Evolutionary conservation across 257 asterid genomes (phyloP).

Genomic region (Handroanthus guayacan): DNA sequence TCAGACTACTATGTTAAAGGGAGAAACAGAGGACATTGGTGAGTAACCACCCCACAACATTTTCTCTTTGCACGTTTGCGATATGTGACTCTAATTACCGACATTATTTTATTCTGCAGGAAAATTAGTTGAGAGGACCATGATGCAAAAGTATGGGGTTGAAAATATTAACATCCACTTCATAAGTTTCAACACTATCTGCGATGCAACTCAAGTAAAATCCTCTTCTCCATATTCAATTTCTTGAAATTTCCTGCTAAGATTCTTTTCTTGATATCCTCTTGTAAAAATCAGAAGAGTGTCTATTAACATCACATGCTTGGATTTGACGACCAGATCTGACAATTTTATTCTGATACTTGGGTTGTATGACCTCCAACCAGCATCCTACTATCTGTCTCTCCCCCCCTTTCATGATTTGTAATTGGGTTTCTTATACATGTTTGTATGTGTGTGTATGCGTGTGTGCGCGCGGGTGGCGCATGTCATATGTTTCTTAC

Average conservation of each 20-base stretch:
- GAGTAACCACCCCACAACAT: constrained; percentile 37
- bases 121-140: constrained; percentile 71
- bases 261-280: constrained; percentile 3
- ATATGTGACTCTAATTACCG: constrained; percentile 3
- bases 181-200: constrained; percentile 95
- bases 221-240: constrained; percentile 23
- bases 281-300: background rate
- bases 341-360: background rate
- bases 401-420: no score
- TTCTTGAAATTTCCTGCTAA: constrained; percentile 25
- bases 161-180: constrained; percentile 84
- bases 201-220: constrained; percentile 97
- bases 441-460: no score
- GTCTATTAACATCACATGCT: background rate
- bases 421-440: no score
- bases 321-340: constrained; percentile 15
- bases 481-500: constrained; percentile 3
- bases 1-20: constrained; percentile 98
- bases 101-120: constrained; percentile 48
- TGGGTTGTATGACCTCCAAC: background rate
- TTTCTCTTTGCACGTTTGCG: constrained; percentile 22
- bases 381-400: background rate
- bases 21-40: constrained; percentile 99
- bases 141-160: constrained; percentile 92
- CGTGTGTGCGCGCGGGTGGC: background rate